Percentiles rank a stretch among this genome's conserved stretches.
Evolutionary conservation across 805 yeast species (phyloP).

Genomic region (Wickerhamomyces ciferrii): DNA sequence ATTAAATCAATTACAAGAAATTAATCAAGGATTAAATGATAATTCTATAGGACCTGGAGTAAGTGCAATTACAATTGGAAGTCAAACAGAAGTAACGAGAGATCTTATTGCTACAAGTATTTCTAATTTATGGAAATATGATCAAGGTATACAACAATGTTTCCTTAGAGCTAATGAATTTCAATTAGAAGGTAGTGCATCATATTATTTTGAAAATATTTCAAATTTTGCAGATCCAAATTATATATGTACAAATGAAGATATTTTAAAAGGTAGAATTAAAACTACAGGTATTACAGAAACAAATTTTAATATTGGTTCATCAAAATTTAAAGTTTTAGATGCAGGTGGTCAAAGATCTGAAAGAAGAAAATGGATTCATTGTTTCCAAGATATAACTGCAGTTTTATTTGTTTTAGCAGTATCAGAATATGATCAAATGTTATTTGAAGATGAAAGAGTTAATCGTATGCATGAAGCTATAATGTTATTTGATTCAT

Average conservation of each 20-base stretch:
- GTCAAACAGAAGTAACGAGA: constrained; percentile 24
- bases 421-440: constrained; percentile 88
- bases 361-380: constrained; percentile 92
- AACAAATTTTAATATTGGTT: constrained; percentile 65
- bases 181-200: constrained; percentile 80
- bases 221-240: constrained; percentile 54
- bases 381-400: constrained; percentile 86
- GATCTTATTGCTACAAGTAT: constrained; percentile 70
- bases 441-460: constrained; percentile 80
- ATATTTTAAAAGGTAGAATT: constrained; percentile 84
- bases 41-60: constrained; percentile 18
- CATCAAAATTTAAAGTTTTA: constrained; percentile 64
- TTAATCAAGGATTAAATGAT: constrained; percentile 15
- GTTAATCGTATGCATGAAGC: constrained; percentile 92
- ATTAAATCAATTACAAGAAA: constrained; percentile 8
- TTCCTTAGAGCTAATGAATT: constrained; percentile 64
- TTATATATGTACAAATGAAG: constrained; percentile 73
- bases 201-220: constrained; percentile 77
- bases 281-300: constrained; percentile 96
- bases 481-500: constrained; percentile 72
- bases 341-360: constrained; percentile 98
- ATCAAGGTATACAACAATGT: constrained; percentile 59
- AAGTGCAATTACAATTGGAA: constrained; percentile 4
- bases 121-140: constrained; percentile 59
- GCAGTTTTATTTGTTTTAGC: constrained; percentile 87